Conservation (phyloP, 768 basidiomycete genomes). For the Arthromyces matolae region DNA sequence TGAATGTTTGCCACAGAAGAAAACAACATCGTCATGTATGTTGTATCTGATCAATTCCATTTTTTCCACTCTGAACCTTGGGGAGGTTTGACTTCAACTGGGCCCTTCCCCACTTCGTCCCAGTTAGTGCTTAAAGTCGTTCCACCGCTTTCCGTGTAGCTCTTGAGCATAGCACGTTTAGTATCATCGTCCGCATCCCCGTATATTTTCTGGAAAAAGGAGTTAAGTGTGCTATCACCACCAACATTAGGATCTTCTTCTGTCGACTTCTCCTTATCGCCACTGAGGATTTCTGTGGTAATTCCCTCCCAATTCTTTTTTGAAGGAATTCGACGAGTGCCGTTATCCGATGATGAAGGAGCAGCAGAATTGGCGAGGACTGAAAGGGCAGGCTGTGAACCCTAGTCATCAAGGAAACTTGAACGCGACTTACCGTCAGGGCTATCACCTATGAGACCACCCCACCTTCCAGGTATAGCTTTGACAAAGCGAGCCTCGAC, state of each 20-base stretch:
- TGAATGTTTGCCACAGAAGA: neutral
- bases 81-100: slow-evolving; percentile 79
- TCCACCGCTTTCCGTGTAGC: slow-evolving; percentile 90
- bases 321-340: slow-evolving; percentile 26
- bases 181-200: slow-evolving; percentile 90
- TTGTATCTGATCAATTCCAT: slow-evolving; percentile 52
- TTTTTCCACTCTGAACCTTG: slow-evolving; percentile 80
- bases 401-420: neutral
- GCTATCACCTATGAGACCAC: slow-evolving; percentile 64
- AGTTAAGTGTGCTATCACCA: slow-evolving; percentile 82
- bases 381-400: slow-evolving; percentile 12
- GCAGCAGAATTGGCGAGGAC: slow-evolving; percentile 29
- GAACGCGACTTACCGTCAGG: slow-evolving; percentile 60
- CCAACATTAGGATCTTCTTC: slow-evolving; percentile 87
- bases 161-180: slow-evolving; percentile 95
- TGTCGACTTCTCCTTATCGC: slow-evolving; percentile 65
- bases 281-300: slow-evolving; percentile 58
- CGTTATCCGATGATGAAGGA: slow-evolving; percentile 28
- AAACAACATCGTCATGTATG: slow-evolving; percentile 1
- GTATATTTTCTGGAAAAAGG: slow-evolving; percentile 90
- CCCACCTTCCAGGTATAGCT: slow-evolving; percentile 67
- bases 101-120: slow-evolving; percentile 74
- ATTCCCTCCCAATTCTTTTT: slow-evolving; percentile 91
- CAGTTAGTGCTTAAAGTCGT: slow-evolving; percentile 96
- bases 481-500: slow-evolving; percentile 82